Evolutionary conservation across 2,329 filamentous ascomycete genomes (phyloP).

Genomic region (Clonostachys rosea): DNA sequence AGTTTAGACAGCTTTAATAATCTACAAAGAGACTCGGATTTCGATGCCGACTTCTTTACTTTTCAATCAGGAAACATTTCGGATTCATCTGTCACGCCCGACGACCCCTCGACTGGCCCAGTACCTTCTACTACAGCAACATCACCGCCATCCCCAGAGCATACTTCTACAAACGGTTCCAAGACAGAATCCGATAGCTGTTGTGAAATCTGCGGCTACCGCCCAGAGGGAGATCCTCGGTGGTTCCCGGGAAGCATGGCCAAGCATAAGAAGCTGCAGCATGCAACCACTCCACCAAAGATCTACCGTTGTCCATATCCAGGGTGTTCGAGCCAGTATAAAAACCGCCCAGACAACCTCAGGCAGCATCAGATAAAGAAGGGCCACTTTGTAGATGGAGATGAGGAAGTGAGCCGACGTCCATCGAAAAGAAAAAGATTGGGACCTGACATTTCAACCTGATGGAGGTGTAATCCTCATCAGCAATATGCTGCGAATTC

Average conservation of each 20-base stretch:
- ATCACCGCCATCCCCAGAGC: slow-evolving; percentile 11
- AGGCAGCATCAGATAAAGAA: slow-evolving; percentile 53
- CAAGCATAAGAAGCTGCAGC: slow-evolving; percentile 52
- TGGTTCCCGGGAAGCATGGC: slow-evolving; percentile 57
- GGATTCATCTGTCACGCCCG: no score
- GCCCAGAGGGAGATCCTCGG: slow-evolving; percentile 49
- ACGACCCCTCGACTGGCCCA: no score
- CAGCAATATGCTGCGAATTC: no score
- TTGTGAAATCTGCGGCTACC: slow-evolving; percentile 49
- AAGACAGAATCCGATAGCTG: slow-evolving; percentile 37
- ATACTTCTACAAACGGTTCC: not conserved
- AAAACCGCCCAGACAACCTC: slow-evolving; percentile 51
- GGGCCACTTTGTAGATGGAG: slow-evolving; percentile 44
- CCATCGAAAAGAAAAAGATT: slow-evolving; percentile 43
- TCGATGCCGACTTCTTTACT: no score
- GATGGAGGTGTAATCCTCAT: slow-evolving; percentile 1
- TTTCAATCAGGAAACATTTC: no score
- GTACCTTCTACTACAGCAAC: slow-evolving; percentile 8
- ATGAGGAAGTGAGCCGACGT: slow-evolving; percentile 25
- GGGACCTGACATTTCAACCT: slow-evolving; percentile 3
- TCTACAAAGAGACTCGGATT: no score
- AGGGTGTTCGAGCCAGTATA: slow-evolving; percentile 49
- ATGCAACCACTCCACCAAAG: slow-evolving; percentile 39
- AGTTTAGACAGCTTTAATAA: no score
- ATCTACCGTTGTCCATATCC: slow-evolving; percentile 50